Evolutionary conservation across 1,139 yeast genomes (phyloP), one percentile per base, ranked within the genome.

Genomic region (Insectozyma bohioensis): DNA sequence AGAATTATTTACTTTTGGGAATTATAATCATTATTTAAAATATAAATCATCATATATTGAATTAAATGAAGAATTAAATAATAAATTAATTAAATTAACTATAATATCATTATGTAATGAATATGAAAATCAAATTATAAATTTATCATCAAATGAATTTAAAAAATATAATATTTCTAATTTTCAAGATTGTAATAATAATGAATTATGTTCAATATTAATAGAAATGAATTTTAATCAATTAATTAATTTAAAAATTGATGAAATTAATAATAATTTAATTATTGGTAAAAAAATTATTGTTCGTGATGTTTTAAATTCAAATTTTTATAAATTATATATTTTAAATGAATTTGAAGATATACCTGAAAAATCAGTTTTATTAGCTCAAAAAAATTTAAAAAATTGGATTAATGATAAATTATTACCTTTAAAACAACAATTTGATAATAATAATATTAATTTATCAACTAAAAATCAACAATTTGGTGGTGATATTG

Each of bases 1-100:
- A 7, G 74, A 67, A 45, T 50, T 67, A 28, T 67, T 64, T 39
- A 50, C 70, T 3, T 66, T 61, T 44, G 73, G 74, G 2, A 52
- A 56, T 28, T 49, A 51, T 21, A 36, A 45, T 6, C 54, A 58
- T 28, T 66, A 63, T 41, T 24, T 44, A 10, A 38, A 47, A 27
- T 47, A 59, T 38, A 41, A 42, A 12, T 35, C 29, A 1, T 32
- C 41, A 12, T 62, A 28, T 35, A 30, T 52, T 10, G 46, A 28
- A 16, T 42, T 54, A 20, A 43, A 51, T 15, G 28, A 28, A 3
- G 40, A 28, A 2, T 31, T 51, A 18, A 28, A 45, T 3, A 19
- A 33, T 1, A 63, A 65, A 33, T 46, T 67, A 19, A 46, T 56
- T 14, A 52, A 56, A 34, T 48, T 66, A 16, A 57, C 61, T 1